phyloP scores from a whole-genome alignment of 1,284 basidiomycete genomes.

The Singerocomus rubriflavus region DNA sequence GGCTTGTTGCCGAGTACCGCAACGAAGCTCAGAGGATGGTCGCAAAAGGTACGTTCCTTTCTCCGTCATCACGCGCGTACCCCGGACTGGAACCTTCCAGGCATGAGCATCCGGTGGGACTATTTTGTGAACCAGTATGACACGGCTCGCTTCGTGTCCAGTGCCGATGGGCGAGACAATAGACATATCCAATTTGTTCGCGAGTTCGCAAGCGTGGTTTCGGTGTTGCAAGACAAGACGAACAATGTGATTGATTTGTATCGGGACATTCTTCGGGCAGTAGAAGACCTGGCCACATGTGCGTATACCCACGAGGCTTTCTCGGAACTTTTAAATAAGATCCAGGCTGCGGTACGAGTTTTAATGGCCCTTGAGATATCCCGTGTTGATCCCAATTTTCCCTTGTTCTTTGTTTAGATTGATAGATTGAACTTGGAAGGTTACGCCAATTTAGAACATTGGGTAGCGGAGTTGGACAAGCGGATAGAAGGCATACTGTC shows the following conservation, averaged over 20 bases:
- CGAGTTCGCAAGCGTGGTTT: constrained; percentile 92
- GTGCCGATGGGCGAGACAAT: constrained; percentile 77
- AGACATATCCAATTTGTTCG: constrained; percentile 92
- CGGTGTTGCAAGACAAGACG: constrained; percentile 91
- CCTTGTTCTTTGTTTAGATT: constrained; percentile 49
- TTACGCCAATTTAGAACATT: constrained; percentile 96
- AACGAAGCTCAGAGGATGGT: constrained; percentile 92
- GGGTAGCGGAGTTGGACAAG: constrained; percentile 88
- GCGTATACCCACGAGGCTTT: constrained; percentile 84
- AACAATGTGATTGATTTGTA: constrained; percentile 91
- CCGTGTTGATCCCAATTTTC: background rate
- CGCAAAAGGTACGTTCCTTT: constrained; percentile 56
- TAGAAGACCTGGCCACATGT: constrained; percentile 88
- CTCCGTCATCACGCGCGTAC: background rate
- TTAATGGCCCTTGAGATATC: background rate
- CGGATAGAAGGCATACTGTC: constrained; percentile 83
- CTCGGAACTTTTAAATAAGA: constrained; percentile 68
- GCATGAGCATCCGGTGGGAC: constrained; percentile 95
- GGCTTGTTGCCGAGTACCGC: constrained; percentile 89
- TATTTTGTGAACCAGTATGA: constrained; percentile 94
- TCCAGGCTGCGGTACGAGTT: constrained; percentile 79
- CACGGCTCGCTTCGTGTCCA: constrained; percentile 67
- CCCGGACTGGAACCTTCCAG: constrained; percentile 35
- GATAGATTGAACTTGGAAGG: constrained; percentile 95
- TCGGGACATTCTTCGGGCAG: constrained; percentile 77